These are phyloP conservation scores for Lobosporangium transversale DNA, from an alignment of 192 early-diverging fungal species.

Conservation along the genomic window DNA sequence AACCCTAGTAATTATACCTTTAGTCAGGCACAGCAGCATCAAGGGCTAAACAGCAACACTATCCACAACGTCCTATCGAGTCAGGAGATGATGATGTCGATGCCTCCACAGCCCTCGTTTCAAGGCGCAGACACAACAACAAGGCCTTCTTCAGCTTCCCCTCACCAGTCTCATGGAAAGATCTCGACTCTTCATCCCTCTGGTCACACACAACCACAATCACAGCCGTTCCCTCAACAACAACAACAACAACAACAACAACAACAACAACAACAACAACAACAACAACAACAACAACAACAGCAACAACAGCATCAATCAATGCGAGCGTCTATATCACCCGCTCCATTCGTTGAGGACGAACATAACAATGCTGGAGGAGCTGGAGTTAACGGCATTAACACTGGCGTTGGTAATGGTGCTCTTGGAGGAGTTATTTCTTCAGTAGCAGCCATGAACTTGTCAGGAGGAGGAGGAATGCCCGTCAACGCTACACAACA, in stretches of 20 bases:
- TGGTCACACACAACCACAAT: background rate
- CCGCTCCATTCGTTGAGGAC: conserved; percentile 14
- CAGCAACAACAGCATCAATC: conserved; percentile 12
- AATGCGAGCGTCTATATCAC: conserved; percentile 11
- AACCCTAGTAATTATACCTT: background rate
- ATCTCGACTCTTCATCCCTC: conserved; percentile 7
- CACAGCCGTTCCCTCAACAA: background rate
- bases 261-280: conserved; percentile 12
- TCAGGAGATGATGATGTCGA: conserved; percentile 24
- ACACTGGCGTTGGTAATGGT: too few species aligned
- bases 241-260: conserved; percentile 10
- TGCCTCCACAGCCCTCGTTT: conserved; percentile 8
- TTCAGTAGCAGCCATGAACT: conserved; percentile 12
- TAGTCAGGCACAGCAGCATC: background rate
- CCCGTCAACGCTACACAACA: conserved; percentile 1
- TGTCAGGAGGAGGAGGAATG: background rate
- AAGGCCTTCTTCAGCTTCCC: conserved; percentile 18
- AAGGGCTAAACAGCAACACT: conserved; percentile 1
- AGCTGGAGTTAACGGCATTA: too few species aligned
- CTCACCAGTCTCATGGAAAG: conserved; percentile 19
- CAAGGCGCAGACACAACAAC: conserved; percentile 11
- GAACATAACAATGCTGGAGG: conserved; percentile 1
- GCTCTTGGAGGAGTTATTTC: conserved; percentile 10
- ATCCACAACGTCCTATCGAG: conserved; percentile 8
- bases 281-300: conserved; percentile 2